Conservation (phyloP, 78 protist genomes). For the Diacronema lutheri region DNA sequence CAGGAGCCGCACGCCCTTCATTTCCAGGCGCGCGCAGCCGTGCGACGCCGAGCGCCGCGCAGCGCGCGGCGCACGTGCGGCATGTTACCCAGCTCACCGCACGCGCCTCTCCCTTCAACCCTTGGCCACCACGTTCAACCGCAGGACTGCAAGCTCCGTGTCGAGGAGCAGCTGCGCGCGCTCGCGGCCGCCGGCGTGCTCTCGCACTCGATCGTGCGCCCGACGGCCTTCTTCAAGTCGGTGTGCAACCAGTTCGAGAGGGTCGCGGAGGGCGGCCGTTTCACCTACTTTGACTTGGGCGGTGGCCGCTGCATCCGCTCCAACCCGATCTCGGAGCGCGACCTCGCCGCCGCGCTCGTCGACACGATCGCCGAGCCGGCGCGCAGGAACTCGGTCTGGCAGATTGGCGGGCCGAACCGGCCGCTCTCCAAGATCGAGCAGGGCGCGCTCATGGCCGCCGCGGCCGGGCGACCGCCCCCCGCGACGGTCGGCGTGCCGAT, state of each 20-base stretch:
- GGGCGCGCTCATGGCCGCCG: not conserved
- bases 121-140: too few relatives aligned
- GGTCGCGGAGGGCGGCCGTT: not conserved
- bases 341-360: not conserved
- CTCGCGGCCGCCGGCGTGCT: not conserved
- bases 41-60: too few relatives aligned
- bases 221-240: not conserved
- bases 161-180: not conserved
- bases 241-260: not conserved
- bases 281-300: not conserved
- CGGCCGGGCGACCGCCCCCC: too few relatives aligned
- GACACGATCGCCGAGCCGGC: not conserved
- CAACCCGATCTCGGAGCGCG: not conserved
- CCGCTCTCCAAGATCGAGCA: not conserved
- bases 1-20: too few relatives aligned
- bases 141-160: not conserved
- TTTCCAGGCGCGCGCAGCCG: too few relatives aligned
- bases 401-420: not conserved
- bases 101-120: too few relatives aligned
- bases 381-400: not conserved
- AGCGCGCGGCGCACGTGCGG: too few relatives aligned
- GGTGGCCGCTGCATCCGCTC: too few relatives aligned
- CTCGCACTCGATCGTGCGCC: not conserved
- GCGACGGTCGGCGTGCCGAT: not conserved
- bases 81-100: too few relatives aligned